Percentiles rank a stretch among this genome's conserved stretches.
Evolutionary conservation across 192 early-diverging fungal species (phyloP).

Genomic region (Backusella sp.): DNA sequence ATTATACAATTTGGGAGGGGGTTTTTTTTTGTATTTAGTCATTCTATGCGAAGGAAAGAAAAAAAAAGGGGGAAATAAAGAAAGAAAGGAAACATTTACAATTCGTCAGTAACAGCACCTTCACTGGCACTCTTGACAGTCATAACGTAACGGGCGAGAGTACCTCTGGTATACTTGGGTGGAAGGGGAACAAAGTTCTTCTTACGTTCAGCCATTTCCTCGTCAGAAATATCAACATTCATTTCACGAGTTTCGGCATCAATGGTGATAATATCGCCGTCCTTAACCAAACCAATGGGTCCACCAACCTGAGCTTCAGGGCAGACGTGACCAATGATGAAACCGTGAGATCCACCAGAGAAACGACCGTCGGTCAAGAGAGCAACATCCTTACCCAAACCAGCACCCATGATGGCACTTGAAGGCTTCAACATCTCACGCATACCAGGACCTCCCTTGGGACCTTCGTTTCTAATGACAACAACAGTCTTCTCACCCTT

Average conservation of each 20-base stretch:
- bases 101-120: conserved; percentile 87
- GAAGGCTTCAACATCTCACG: conserved; percentile 99
- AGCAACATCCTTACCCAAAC: conserved; percentile 96
- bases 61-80: background rate
- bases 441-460: conserved; percentile 99
- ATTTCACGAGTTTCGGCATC: conserved; percentile 82
- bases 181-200: conserved; percentile 80
- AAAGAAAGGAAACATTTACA: conserved; percentile 32
- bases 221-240: conserved; percentile 73
- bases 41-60: background rate
- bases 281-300: conserved; percentile 86
- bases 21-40: background rate
- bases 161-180: conserved; percentile 84
- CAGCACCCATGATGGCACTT: conserved; percentile 98
- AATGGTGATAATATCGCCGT: conserved; percentile 90
- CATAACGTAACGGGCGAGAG: conserved; percentile 93
- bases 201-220: conserved; percentile 71
- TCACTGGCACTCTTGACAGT: conserved; percentile 74
- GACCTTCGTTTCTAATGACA: conserved; percentile 97
- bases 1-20: background rate
- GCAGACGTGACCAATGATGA: conserved; percentile 98
- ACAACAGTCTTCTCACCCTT: conserved; percentile 86
- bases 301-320: conserved; percentile 98
- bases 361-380: conserved; percentile 98
- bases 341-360: conserved; percentile 97